Evolutionary conservation across 2,329 filamentous ascomycete species (phyloP).

Genomic region (Sclerotinia glacialis): DNA sequence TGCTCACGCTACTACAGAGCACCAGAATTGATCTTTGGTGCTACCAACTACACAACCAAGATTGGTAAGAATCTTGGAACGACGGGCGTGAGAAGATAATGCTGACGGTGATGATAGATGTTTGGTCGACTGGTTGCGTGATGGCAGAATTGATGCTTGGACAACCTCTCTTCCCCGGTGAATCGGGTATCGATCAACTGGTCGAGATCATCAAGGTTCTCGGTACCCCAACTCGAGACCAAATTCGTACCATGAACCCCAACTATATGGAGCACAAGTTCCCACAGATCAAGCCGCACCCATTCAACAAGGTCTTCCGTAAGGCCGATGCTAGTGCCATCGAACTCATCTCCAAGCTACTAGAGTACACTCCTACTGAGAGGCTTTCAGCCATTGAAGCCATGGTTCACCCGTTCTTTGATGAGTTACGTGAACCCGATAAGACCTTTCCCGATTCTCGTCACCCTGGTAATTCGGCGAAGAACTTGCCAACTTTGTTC

Average conservation of each 20-base stretch:
- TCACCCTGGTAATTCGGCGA: constrained; percentile 70
- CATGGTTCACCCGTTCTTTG: constrained; percentile 98
- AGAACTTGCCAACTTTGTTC: constrained; percentile 84
- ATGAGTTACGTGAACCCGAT: constrained; percentile 87
- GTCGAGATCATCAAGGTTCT: constrained; percentile 99
- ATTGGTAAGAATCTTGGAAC: constrained; percentile 68
- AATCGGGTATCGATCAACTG: constrained; percentile 96
- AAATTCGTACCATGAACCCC: constrained; percentile 99
- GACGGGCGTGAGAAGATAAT: constrained; percentile 22
- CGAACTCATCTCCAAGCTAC: constrained; percentile 85
- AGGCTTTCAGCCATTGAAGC: constrained; percentile 90
- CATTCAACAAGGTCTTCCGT: constrained; percentile 98
- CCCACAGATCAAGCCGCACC: constrained; percentile 98
- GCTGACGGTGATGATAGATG: constrained; percentile 58
- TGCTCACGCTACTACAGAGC: constrained; percentile 98
- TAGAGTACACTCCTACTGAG: constrained; percentile 97
- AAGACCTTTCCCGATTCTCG: constrained; percentile 93
- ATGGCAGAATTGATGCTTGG: constrained; percentile 99
- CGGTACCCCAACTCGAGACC: constrained; percentile 92
- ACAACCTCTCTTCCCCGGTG: constrained; percentile 94
- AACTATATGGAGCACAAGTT: constrained; percentile 99
- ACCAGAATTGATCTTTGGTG: constrained; percentile 96
- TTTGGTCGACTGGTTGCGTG: constrained; percentile 98
- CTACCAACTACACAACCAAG: constrained; percentile 99
- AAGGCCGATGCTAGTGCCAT: constrained; percentile 93